phyloP scores from a whole-genome alignment of 1,284 basidiomycete species.

The Cystobasidium sp. region DNA sequence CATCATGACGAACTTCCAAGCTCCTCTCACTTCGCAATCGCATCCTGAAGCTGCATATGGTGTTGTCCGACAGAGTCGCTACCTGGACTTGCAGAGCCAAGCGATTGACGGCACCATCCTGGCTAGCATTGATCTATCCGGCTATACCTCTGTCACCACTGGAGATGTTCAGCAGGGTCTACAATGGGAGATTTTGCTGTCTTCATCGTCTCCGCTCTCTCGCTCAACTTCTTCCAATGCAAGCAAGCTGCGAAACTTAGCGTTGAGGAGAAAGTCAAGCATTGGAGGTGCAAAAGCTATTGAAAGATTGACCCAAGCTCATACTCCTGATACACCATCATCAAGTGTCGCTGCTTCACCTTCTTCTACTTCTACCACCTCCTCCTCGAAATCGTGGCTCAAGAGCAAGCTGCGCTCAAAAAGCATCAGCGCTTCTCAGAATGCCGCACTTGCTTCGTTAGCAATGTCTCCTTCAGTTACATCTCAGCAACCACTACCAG shows the following conservation, averaged over 20 bases:
- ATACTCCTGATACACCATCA: neutral
- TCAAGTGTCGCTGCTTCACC: neutral
- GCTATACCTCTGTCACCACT: neutral
- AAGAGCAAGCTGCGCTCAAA: constrained; percentile 38
- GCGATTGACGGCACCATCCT: neutral
- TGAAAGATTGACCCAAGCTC: neutral
- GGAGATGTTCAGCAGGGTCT: constrained; percentile 38
- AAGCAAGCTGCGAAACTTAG: constrained; percentile 5
- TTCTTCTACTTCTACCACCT: constrained; percentile 7
- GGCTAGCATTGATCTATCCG: neutral
- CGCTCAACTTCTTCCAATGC: neutral
- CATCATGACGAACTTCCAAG: constrained; percentile 5
- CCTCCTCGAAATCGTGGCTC: constrained; percentile 17
- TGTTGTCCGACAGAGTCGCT: neutral
- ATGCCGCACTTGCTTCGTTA: constrained; percentile 1
- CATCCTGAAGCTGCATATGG: constrained; percentile 23
- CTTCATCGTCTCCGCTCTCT: constrained; percentile 5
- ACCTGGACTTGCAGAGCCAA: neutral
- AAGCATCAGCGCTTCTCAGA: constrained; percentile 18
- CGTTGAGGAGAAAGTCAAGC: constrained; percentile 17
- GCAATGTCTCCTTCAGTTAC: constrained; percentile 9
- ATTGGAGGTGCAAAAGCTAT: constrained; percentile 7
- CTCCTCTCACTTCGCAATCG: constrained; percentile 16
- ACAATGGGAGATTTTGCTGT: constrained; percentile 33
- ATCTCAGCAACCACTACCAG: neutral